A percentile compares a stretch with the other conserved stretches of the same genome.
Conservation (phyloP, 2,329 filamentous ascomycete species). For the Epichloe gansuensis region DNA sequence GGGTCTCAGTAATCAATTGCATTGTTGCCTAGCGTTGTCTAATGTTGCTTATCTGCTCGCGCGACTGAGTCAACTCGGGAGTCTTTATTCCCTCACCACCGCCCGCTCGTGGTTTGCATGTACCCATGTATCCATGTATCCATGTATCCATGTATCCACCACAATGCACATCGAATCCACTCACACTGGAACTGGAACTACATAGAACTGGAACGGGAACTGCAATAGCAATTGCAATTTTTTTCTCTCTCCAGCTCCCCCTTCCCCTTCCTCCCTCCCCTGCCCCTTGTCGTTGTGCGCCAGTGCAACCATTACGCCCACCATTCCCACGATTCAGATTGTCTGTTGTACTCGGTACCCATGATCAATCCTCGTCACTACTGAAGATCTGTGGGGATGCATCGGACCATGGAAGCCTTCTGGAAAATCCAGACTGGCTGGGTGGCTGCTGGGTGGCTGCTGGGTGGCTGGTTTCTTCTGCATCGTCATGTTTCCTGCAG, state of each 20-base stretch:
- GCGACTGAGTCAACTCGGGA: not conserved
- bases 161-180: not conserved
- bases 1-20: not conserved
- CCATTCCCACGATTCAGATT: too few relatives aligned
- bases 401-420: slow-evolving; percentile 1
- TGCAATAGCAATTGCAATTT: not conserved
- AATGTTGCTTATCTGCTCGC: too few relatives aligned
- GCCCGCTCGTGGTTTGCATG: not conserved
- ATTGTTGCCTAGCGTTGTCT: too few relatives aligned
- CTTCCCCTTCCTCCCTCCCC: too few relatives aligned
- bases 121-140: not conserved
- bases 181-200: not conserved
- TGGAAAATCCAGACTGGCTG: not conserved
- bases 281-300: too few relatives aligned
- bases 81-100: not conserved
- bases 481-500: too few relatives aligned
- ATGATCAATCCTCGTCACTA: too few relatives aligned
- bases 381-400: not conserved
- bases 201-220: too few relatives aligned
- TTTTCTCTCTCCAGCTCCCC: not conserved
- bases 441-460: too few relatives aligned
- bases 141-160: not conserved
- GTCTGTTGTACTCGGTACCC: too few relatives aligned
- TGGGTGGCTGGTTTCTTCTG: too few relatives aligned
- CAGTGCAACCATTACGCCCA: too few relatives aligned